These are phyloP conservation scores for Hypoxylon rickii DNA, from an alignment of 495 filamentous ascomycete species.

Conservation along the genomic window DNA sequence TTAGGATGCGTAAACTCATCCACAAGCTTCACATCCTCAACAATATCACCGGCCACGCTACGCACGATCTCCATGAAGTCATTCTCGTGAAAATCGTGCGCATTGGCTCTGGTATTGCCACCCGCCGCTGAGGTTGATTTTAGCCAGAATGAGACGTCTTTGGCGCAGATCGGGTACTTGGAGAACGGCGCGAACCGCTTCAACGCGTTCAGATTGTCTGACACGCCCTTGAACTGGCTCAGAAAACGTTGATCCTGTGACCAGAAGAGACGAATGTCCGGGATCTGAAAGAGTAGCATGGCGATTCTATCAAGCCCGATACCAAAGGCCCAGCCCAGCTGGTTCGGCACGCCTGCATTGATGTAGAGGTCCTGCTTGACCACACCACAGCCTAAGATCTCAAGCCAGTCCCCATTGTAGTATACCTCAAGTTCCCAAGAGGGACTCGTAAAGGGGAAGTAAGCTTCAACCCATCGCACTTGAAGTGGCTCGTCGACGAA, in stretches of 20 bases:
- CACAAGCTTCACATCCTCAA: slow-evolving; percentile 79
- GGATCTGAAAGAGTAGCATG: slow-evolving; percentile 94
- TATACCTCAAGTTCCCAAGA: slow-evolving; percentile 96
- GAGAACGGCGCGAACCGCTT: slow-evolving; percentile 82
- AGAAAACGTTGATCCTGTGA: slow-evolving; percentile 81
- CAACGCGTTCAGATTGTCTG: slow-evolving; percentile 52
- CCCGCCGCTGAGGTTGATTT: slow-evolving; percentile 58
- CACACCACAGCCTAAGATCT: slow-evolving; percentile 92
- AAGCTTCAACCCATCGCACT: slow-evolving; percentile 94
- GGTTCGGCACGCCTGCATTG: slow-evolving; percentile 73
- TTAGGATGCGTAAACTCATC: slow-evolving; percentile 92
- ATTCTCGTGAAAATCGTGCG: slow-evolving; percentile 79
- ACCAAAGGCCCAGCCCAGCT: slow-evolving; percentile 95
- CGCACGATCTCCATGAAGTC: slow-evolving; percentile 96
- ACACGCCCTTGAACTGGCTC: slow-evolving; percentile 70
- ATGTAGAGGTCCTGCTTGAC: slow-evolving; percentile 77
- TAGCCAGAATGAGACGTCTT: slow-evolving; percentile 95
- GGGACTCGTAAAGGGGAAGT: slow-evolving; percentile 94
- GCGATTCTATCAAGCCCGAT: slow-evolving; percentile 91
- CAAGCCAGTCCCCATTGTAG: slow-evolving; percentile 94
- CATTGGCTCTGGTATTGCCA: slow-evolving; percentile 50
- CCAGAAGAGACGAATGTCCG: slow-evolving; percentile 98
- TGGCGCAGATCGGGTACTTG: slow-evolving; percentile 82
- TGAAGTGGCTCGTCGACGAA: slow-evolving; percentile 68
- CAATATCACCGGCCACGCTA: slow-evolving; percentile 74